A percentile compares a stretch with the other conserved stretches of the same genome.
Evolutionary conservation across 306 rosid genomes (phyloP).

Genomic region (Carpinus fangiana): DNA sequence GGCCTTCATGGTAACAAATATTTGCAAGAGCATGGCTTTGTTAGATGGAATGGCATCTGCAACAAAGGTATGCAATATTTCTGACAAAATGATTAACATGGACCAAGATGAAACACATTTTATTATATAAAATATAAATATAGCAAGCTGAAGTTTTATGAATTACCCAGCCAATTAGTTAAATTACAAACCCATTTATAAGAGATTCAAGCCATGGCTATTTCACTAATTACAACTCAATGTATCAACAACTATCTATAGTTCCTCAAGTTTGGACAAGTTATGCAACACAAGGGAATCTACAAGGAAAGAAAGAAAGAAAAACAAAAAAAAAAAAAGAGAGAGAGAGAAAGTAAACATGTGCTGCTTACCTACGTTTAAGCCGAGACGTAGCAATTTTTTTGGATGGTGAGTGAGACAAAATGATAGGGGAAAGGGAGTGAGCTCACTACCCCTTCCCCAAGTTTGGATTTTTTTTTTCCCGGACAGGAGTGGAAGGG

Average conservation of each 20-base stretch:
- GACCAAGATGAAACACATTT: background rate
- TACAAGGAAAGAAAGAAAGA: background rate
- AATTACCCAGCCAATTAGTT: background rate
- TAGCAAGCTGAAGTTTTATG: background rate
- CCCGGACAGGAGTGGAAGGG: too few relatives aligned
- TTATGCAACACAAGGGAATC: background rate
- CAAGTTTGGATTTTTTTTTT: background rate
- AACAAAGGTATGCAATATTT: slow-evolving; percentile 28
- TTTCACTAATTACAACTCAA: background rate
- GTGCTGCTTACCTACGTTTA: background rate
- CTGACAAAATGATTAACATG: slow-evolving; percentile 16
- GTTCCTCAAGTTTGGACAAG: slow-evolving; percentile 2
- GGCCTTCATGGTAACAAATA: slow-evolving; percentile 76
- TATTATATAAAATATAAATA: background rate
- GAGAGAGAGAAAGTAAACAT: background rate
- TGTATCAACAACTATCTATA: slow-evolving; percentile 15
- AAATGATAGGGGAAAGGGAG: background rate
- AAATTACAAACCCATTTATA: background rate
- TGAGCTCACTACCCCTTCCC: background rate
- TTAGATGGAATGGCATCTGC: slow-evolving; percentile 85
- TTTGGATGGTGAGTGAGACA: background rate
- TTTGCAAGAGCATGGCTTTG: slow-evolving; percentile 81
- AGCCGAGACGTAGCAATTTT: background rate
- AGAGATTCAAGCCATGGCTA: background rate
- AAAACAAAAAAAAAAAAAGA: background rate